Conservation (phyloP, 1,284 basidiomycete species). For the Sutorius eximius region DNA sequence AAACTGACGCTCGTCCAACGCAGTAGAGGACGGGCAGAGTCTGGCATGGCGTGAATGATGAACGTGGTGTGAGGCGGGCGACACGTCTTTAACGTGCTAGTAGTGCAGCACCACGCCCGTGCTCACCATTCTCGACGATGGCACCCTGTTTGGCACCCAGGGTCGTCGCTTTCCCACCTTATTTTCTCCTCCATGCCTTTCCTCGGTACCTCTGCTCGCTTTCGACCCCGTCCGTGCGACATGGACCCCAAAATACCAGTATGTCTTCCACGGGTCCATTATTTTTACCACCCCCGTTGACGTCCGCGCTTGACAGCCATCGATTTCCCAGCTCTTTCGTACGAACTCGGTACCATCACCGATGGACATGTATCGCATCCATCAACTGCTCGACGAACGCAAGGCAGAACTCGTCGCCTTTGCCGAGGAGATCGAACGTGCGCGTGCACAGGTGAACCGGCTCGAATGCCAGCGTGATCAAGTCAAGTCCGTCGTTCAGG, state of each 20-base stretch:
- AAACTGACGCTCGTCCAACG: slow-evolving; percentile 26
- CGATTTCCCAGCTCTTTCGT: slow-evolving; percentile 30
- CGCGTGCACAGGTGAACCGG: slow-evolving; percentile 16
- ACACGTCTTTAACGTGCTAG: no score
- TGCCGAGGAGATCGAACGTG: slow-evolving; percentile 22
- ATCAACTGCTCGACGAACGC: slow-evolving; percentile 20
- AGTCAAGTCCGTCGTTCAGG: slow-evolving; percentile 16
- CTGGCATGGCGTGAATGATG: slow-evolving; percentile 13
- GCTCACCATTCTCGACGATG: slow-evolving; percentile 19
- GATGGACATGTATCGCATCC: slow-evolving; percentile 18
- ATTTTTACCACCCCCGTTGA: not conserved
- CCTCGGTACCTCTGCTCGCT: not conserved
- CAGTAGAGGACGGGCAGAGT: not conserved
- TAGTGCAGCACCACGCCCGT: slow-evolving; percentile 13
- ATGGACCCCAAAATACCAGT: slow-evolving; percentile 26
- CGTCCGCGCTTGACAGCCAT: slow-evolving; percentile 9
- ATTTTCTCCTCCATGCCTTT: slow-evolving; percentile 2
- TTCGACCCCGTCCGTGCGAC: not conserved
- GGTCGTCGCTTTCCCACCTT: not conserved
- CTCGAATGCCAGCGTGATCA: slow-evolving; percentile 22
- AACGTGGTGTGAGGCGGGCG: no score
- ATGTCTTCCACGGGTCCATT: slow-evolving; percentile 1
- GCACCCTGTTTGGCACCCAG: slow-evolving; percentile 8
- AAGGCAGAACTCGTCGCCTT: slow-evolving; percentile 14
- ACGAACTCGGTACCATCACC: slow-evolving; percentile 31